Base-by-base conservation (phyloP, 2,329 filamentous ascomycete species). In the Pseudopyricularia cyperi region DNA sequence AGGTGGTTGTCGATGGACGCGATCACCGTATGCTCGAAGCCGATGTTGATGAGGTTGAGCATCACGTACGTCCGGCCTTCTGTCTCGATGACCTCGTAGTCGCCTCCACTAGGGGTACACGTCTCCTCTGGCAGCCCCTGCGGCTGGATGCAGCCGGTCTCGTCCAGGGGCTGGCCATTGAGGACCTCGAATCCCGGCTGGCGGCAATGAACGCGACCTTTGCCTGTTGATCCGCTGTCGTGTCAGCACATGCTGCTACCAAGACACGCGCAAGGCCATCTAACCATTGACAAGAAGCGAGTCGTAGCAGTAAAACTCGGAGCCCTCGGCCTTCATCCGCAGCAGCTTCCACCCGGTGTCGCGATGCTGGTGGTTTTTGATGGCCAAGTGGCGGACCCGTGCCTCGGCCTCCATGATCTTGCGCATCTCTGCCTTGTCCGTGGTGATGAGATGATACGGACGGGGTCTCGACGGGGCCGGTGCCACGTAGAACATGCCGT, bases 221-320 rank as follows among this genome's bases (percentile, higher is more conserved):
- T 60, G 12, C 58, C 58, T 57, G 17, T 3, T 14, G 39, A 46
- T 9, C 17, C 15, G 35, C 7, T 17, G 9, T 19, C 28, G n/a
- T 19, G 3, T 15, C 5, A 1, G 46, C 17, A n/a, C n/a, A 19
- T 7, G 3, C 8, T 12, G 9, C n/a, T n/a, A n/a, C n/a, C n/a
- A n/a, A 34, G 7, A 14, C 3, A 22, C 2, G 11, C 1, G 26
- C 9, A 30, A 28, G 22, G 28, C 12, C 15, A 12, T 19, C 56
- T 24, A 14, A 57, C 58, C 57, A n/a, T 60, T 61, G 19, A 60
- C 57, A 6, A 60, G 48, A 2, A 61, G 47, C 1, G 59, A 60
- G 39, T 61, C 57, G 19, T 59, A 60, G 48, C 59, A 60, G 39
- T 54, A 53, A 33, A 53, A 55, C 52, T 58, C 56, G 11, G 54